A percentile compares a stretch with the other conserved stretches of the same genome.
Conservation (phyloP, 2,329 filamentous ascomycete genomes). For the Sporothrix curviconia region DNA sequence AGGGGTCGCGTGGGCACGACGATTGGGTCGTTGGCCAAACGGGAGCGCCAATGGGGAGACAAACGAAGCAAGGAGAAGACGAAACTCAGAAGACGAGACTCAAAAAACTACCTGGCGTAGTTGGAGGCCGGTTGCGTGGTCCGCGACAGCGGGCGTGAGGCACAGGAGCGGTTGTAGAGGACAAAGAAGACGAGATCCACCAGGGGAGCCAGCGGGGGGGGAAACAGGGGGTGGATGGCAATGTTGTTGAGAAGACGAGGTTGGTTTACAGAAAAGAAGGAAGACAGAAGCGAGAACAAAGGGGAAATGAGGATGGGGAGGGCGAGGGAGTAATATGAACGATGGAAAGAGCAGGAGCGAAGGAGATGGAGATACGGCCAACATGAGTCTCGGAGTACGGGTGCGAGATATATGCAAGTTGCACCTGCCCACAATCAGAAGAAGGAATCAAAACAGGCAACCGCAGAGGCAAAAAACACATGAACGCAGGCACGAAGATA, state of each 20-base stretch:
- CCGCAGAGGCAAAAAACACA: background rate
- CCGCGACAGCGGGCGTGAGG: background rate
- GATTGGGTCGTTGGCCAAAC: background rate
- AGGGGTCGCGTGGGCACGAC: slow-evolving; percentile 4
- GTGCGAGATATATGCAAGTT: slow-evolving; percentile 9
- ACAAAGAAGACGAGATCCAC: background rate
- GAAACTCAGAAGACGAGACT: background rate
- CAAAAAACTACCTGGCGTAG: background rate
- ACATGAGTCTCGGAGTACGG: slow-evolving; percentile 1
- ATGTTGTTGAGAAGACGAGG: background rate
- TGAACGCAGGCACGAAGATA: slow-evolving; percentile 3
- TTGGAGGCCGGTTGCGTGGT: background rate
- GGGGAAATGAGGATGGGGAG: background rate
- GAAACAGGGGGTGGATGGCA: background rate
- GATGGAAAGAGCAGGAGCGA: too few relatives aligned
- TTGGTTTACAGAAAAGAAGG: too few relatives aligned
- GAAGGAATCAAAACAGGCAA: background rate
- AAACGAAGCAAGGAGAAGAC: background rate
- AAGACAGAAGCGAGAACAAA: background rate
- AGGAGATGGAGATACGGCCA: too few relatives aligned
- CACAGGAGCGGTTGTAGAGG: background rate
- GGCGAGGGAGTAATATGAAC: too few relatives aligned
- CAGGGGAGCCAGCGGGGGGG: background rate
- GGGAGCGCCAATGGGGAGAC: background rate
- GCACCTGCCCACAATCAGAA: background rate